These are phyloP conservation scores for Daldinia loculata DNA, from an alignment of 495 filamentous ascomycete species.

Conservation along the genomic window DNA sequence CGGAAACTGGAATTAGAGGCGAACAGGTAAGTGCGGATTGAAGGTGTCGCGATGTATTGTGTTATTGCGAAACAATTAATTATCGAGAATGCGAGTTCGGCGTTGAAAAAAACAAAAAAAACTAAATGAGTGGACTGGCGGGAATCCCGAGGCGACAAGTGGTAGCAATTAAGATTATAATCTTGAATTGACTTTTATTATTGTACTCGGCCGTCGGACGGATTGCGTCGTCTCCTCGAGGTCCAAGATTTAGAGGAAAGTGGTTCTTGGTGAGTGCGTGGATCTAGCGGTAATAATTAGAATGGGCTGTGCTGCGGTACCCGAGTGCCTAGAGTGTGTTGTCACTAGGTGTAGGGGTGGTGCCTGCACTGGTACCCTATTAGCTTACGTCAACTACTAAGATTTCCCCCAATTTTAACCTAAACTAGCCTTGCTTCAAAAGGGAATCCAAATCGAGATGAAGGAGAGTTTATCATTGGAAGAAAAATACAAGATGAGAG, in stretches of 20 bases:
- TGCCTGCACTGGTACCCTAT: constrained; percentile 41
- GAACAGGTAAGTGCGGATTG: neutral
- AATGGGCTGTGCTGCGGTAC: constrained; percentile 33
- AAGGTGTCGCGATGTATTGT: constrained; percentile 31
- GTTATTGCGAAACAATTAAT: constrained; percentile 1
- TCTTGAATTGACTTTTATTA: constrained; percentile 19
- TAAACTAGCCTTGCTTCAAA: constrained; percentile 23
- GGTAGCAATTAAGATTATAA: constrained; percentile 18
- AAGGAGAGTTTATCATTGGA: constrained; percentile 16
- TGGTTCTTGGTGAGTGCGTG: constrained; percentile 13
- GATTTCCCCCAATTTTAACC: constrained; percentile 37
- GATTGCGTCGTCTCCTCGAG: constrained; percentile 28
- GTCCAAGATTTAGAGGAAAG: constrained; percentile 31
- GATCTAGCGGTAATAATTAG: constrained; percentile 19
- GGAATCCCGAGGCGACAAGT: constrained; percentile 13
- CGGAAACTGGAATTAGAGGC: constrained; percentile 3
- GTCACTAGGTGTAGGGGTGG: constrained; percentile 35
- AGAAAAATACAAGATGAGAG: neutral
- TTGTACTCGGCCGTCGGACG: constrained; percentile 14
- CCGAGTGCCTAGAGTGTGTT: constrained; percentile 31
- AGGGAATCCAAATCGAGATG: constrained; percentile 27
- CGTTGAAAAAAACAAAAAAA: constrained; percentile 21
- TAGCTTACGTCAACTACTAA: constrained; percentile 30
- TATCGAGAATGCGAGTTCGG: constrained; percentile 5
- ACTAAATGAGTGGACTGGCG: constrained; percentile 38